Evolutionary conservation across 2,329 filamentous ascomycete species (phyloP).

Genomic region (Emmonsia crescens): DNA sequence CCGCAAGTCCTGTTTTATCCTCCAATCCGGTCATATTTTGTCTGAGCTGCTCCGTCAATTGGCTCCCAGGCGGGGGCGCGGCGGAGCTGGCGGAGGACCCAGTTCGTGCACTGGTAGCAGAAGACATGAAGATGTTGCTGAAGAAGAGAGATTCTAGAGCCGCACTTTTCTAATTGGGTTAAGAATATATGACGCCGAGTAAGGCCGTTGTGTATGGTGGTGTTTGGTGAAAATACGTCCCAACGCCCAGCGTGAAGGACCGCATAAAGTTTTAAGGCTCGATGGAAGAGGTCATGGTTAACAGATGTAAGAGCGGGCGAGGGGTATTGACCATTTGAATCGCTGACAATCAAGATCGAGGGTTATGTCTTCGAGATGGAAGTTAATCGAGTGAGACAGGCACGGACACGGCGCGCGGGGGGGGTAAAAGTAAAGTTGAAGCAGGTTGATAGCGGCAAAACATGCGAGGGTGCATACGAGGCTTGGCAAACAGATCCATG

Average conservation of each 20-base stretch:
- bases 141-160: neutral
- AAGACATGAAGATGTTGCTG: neutral
- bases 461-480: neutral
- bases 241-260: slow-evolving; percentile 2
- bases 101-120: neutral
- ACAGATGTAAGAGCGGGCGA: neutral
- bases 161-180: neutral
- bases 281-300: neutral
- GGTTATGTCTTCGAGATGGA: neutral
- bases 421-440: no score
- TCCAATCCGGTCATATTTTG: slow-evolving; percentile 16
- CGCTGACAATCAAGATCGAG: neutral
- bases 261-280: neutral
- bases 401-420: no score
- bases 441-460: neutral
- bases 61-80: slow-evolving; percentile 22
- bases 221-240: neutral
- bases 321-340: neutral
- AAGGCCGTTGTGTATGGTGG: neutral
- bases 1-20: slow-evolving; percentile 10
- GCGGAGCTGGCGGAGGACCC: neutral
- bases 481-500: neutral
- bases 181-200: neutral
- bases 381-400: neutral
- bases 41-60: slow-evolving; percentile 27